phyloP scores from a whole-genome alignment of 768 basidiomycete species.

The Lactifluus subvellereus region DNA sequence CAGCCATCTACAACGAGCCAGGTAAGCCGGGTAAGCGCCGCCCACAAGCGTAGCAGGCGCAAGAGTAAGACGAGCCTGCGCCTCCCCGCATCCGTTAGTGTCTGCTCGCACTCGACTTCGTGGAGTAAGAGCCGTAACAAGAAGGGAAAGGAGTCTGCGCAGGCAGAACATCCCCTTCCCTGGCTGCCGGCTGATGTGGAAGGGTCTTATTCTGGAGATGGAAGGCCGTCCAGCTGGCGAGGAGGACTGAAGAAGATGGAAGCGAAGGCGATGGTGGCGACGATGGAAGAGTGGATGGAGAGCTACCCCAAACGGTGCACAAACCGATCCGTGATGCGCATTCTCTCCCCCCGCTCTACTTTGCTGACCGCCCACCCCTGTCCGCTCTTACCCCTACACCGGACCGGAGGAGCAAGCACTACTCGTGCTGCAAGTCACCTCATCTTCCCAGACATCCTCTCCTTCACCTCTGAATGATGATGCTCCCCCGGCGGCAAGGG shows the following conservation, averaged over 20 bases:
- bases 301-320: not conserved
- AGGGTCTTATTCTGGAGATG: constrained; percentile 23
- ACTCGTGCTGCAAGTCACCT: too few species aligned
- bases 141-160: constrained; percentile 14
- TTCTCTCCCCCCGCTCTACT: not conserved
- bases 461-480: not conserved
- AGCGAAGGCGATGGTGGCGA: not conserved
- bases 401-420: not conserved
- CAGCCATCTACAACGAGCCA: constrained; percentile 27
- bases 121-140: constrained; percentile 10
- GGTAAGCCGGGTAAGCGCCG: constrained; percentile 50
- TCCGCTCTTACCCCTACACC: not conserved
- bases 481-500: not conserved
- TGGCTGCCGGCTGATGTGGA: not conserved
- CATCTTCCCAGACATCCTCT: not conserved
- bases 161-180: not conserved
- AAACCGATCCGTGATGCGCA: not conserved
- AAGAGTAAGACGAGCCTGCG: constrained; percentile 64
- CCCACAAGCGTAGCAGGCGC: constrained; percentile 56
- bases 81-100: constrained; percentile 34
- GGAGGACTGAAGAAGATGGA: constrained; percentile 3
- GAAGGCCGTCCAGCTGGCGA: constrained; percentile 3
- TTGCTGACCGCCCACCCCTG: not conserved
- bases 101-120: not conserved
- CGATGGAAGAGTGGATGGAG: not conserved